A percentile compares a stretch with the other conserved stretches of the same genome.
Evolutionary conservation across 2,329 filamentous ascomycete genomes (phyloP).

Genomic region (Rhinocladiella similis): DNA sequence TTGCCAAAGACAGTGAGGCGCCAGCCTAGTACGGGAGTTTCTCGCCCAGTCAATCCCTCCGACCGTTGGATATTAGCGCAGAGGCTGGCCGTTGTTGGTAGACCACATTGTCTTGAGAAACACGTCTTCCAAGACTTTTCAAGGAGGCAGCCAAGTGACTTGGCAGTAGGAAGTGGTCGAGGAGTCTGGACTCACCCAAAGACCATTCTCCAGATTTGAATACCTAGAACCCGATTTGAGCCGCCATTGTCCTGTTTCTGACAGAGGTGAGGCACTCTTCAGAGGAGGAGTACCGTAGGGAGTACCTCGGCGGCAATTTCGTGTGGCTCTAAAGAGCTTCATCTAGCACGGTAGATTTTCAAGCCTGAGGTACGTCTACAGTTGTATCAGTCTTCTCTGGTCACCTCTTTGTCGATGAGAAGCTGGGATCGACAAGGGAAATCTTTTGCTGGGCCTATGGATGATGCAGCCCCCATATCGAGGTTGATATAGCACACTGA

Average conservation of each 20-base stretch:
- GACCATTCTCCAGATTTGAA: not conserved
- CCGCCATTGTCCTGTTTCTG: not conserved
- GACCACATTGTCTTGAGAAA: not conserved
- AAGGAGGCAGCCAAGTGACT: not conserved
- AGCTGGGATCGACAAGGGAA: too few relatives aligned
- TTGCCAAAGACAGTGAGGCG: not conserved
- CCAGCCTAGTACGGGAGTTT: not conserved
- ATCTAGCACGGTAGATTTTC: not conserved
- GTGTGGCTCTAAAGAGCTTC: not conserved
- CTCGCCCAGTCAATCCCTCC: not conserved
- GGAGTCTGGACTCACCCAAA: not conserved
- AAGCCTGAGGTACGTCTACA: too few relatives aligned
- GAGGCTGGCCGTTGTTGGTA: not conserved
- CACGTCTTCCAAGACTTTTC: not conserved
- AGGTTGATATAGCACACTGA: too few relatives aligned
- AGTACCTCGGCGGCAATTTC: not conserved
- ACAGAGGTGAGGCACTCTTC: not conserved
- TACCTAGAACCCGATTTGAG: not conserved
- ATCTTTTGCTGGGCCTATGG: too few relatives aligned
- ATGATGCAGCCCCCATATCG: too few relatives aligned
- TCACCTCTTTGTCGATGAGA: too few relatives aligned
- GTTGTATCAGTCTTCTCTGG: too few relatives aligned
- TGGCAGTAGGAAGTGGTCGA: conserved; percentile 2
- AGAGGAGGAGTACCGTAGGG: not conserved
- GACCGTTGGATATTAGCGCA: not conserved